A percentile compares a stretch with the other conserved stretches of the same genome.
Evolutionary conservation across 192 early-diverging fungal species (phyloP).

Genomic region (Backusella psychrophila): DNA sequence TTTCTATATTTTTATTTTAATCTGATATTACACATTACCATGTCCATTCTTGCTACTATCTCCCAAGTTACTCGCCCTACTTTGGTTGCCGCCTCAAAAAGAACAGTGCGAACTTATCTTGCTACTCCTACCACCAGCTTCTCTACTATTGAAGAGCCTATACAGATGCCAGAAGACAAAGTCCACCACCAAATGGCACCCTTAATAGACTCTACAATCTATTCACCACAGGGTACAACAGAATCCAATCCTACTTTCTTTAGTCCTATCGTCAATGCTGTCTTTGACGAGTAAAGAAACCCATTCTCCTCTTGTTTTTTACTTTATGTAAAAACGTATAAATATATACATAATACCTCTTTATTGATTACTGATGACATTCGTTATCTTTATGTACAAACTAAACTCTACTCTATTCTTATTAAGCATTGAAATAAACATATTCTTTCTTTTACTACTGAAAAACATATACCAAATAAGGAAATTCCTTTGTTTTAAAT

Average conservation of each 20-base stretch:
- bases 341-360: neutral
- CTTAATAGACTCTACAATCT: constrained; percentile 9
- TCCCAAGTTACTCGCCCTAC: neutral
- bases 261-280: constrained; percentile 4
- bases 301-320: neutral
- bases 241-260: neutral
- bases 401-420: neutral
- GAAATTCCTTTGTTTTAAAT: neutral
- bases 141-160: neutral
- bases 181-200: constrained; percentile 16
- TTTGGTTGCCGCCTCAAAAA: neutral
- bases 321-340: neutral
- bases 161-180: constrained; percentile 1
- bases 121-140: neutral
- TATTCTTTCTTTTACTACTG: neutral
- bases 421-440: neutral
- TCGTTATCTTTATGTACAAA: neutral
- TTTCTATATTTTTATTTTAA: neutral
- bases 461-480: neutral
- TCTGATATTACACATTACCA: neutral
- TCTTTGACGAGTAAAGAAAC: constrained; percentile 12
- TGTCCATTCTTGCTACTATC: neutral
- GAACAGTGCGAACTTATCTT: neutral
- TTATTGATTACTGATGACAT: neutral
- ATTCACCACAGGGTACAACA: constrained; percentile 5